phyloP scores from a whole-genome alignment of 73 alveolate genomes.

The Paramecium sexaurelia region DNA sequence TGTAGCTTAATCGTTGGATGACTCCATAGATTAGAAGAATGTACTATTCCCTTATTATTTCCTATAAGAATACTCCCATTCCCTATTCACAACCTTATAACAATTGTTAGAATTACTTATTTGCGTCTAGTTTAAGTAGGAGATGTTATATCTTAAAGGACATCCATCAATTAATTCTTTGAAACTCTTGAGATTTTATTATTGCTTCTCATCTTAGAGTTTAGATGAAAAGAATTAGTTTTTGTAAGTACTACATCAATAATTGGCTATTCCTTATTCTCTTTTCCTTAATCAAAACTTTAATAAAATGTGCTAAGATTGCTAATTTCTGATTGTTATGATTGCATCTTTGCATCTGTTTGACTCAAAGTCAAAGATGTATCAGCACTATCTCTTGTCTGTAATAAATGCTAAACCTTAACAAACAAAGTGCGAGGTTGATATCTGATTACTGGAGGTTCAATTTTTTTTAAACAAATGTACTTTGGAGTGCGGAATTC shows the following conservation, averaged over 20 bases:
- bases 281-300: neutral
- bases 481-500: slow-evolving; percentile 42
- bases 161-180: neutral
- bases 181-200: neutral
- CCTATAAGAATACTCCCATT: slow-evolving; percentile 20
- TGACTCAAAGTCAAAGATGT: neutral
- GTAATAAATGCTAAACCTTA: neutral
- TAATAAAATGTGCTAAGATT: slow-evolving; percentile 28
- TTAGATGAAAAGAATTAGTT: neutral
- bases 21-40: neutral
- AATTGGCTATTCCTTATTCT: neutral
- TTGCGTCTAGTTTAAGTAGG: neutral
- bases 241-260: neutral
- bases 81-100: neutral
- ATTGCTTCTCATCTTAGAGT: neutral
- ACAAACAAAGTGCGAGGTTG: slow-evolving; percentile 22
- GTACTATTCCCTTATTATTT: neutral
- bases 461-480: neutral
- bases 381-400: neutral
- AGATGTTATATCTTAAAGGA: neutral
- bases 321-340: slow-evolving; percentile 22
- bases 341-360: slow-evolving; percentile 12
- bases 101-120: neutral
- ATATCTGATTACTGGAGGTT: neutral
- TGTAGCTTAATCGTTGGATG: neutral